Evolutionary conservation across 768 basidiomycete species (phyloP).

Genomic region (Phallus indusiatus): DNA sequence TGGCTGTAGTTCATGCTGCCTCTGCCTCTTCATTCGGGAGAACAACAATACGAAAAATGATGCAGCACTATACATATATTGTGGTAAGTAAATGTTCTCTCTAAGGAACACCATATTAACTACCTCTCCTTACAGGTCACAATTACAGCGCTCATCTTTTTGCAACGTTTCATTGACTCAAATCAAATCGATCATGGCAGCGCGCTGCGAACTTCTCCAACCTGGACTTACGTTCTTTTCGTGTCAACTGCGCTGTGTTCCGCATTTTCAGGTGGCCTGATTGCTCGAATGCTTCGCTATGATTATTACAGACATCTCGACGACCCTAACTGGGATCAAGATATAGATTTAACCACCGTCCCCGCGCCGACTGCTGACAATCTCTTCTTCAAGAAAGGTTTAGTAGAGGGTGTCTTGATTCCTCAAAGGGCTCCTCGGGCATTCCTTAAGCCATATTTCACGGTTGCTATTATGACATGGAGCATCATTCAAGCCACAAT

Average conservation of each 20-base stretch:
- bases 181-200: neutral
- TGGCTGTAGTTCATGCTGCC: neutral
- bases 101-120: neutral
- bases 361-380: neutral
- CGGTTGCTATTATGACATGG: neutral
- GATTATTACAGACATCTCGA: neutral
- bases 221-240: neutral
- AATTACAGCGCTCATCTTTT: neutral
- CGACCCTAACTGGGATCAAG: neutral
- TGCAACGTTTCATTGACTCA: neutral
- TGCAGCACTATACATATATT: neutral
- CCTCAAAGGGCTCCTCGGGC: neutral
- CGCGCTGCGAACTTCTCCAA: neutral
- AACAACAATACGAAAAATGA: neutral
- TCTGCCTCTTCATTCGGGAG: neutral
- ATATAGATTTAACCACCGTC: neutral
- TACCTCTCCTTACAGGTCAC: neutral
- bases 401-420: neutral
- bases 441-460: neutral
- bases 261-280: neutral
- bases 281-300: neutral
- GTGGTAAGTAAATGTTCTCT: neutral
- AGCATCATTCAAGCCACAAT: neutral
- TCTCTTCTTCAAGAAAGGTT: neutral
- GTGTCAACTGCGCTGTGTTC: neutral